These are phyloP conservation scores for Solanum tarijense DNA, from an alignment of 257 asterid genomes.

Conservation along the genomic window DNA sequence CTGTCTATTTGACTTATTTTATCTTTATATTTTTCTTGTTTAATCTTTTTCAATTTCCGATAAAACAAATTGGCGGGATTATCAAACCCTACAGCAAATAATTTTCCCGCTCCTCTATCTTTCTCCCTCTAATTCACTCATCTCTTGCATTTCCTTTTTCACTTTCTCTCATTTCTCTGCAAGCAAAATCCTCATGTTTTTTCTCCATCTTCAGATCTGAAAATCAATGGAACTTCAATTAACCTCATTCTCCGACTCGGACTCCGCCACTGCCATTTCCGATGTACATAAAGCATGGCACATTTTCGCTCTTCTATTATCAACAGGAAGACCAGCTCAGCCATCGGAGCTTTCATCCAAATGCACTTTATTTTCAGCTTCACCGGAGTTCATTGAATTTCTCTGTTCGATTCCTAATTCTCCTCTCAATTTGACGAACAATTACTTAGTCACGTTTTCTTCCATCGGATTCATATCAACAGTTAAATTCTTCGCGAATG, in stretches of 20 bases:
- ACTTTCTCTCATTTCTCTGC: not conserved
- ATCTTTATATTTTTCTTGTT: not conserved
- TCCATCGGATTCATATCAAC: conserved; percentile 27
- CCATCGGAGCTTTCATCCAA: conserved; percentile 36
- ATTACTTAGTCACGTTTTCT: conserved; percentile 42
- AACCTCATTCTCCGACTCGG: conserved; percentile 1
- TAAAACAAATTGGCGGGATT: conserved; percentile 21
- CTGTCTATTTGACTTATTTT: not conserved
- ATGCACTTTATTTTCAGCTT: conserved; percentile 14
- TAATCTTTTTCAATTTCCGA: not conserved
- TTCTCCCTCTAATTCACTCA: not conserved
- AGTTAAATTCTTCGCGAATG: conserved; percentile 21
- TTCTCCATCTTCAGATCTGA: conserved; percentile 26
- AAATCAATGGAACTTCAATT: conserved; percentile 16
- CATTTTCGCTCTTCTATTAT: conserved; percentile 38
- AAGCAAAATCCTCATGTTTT: not conserved
- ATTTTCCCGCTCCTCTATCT: conserved; percentile 19
- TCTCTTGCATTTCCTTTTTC: not conserved
- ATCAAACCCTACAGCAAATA: conserved; percentile 10
- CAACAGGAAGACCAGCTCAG: conserved; percentile 32
- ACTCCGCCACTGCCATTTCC: not conserved
- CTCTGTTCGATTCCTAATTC: conserved; percentile 61
- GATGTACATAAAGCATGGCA: conserved; percentile 44
- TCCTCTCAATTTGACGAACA: conserved; percentile 35
- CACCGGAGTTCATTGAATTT: conserved; percentile 34